A percentile compares a stretch with the other conserved stretches of the same genome.
Conservation (phyloP, 2,329 filamentous ascomycete genomes). For the Penicillium sp. region DNA sequence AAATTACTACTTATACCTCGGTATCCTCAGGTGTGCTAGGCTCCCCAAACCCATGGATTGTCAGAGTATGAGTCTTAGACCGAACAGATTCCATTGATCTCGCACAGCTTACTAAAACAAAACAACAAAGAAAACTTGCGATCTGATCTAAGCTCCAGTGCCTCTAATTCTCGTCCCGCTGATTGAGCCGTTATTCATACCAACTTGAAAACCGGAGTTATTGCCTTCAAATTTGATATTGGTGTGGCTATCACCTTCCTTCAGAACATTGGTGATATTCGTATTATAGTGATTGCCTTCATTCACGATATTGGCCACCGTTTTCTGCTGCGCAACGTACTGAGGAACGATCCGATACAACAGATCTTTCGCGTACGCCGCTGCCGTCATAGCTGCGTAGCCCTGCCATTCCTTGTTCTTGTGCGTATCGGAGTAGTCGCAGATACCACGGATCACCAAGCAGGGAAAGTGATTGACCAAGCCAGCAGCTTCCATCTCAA, state of each 20-base stretch:
- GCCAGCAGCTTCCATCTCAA: constrained; percentile 18
- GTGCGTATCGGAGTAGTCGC: constrained; percentile 19
- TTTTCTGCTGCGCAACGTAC: not conserved
- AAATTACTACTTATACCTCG: too few species aligned
- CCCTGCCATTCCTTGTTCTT: constrained; percentile 15
- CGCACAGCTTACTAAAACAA: not conserved
- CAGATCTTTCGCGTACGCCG: not conserved
- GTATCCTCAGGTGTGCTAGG: too few species aligned
- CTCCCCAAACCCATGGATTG: too few species aligned
- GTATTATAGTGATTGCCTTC: not conserved
- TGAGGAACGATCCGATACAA: not conserved
- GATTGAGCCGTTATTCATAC: not conserved
- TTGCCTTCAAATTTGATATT: not conserved
- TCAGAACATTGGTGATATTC: not conserved
- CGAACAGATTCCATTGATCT: not conserved
- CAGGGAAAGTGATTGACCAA: constrained; percentile 13
- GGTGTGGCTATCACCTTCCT: not conserved
- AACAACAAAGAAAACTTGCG: not conserved
- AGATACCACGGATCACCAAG: constrained; percentile 22
- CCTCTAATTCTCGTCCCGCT: not conserved
- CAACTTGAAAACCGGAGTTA: not conserved
- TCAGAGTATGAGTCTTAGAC: not conserved
- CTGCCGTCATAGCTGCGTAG: constrained; percentile 11
- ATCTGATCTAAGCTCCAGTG: not conserved
- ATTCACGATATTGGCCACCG: not conserved